A percentile compares a stretch with the other conserved stretches of the same genome.
phyloP scores from a whole-genome alignment of 768 basidiomycete species.

The Russula sp. region DNA sequence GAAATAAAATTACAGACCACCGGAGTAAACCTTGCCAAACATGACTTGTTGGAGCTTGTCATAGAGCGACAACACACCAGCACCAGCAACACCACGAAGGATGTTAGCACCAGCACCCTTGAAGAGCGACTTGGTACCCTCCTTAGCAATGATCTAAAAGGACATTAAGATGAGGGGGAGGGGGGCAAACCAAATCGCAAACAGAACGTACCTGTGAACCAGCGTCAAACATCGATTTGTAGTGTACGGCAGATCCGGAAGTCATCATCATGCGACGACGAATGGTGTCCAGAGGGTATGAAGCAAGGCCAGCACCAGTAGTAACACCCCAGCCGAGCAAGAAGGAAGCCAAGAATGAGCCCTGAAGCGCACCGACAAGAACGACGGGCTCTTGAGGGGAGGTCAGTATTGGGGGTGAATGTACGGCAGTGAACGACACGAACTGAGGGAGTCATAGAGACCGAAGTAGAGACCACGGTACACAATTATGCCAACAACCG shows the following conservation, averaged over 20 bases:
- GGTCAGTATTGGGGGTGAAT: constrained; percentile 21
- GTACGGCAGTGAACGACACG: constrained; percentile 31
- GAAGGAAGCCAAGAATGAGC: constrained; percentile 97
- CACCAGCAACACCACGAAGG: constrained; percentile 99
- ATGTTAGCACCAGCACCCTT: constrained; percentile 93
- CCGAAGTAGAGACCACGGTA: constrained; percentile 99
- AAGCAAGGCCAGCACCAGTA: constrained; percentile 98
- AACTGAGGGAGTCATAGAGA: constrained; percentile 91
- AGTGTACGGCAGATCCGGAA: constrained; percentile 90
- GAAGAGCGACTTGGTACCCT: constrained; percentile 94
- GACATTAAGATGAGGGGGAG: not conserved
- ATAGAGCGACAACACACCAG: constrained; percentile 98
- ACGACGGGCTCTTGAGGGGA: constrained; percentile 78
- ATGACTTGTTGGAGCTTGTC: constrained; percentile 95
- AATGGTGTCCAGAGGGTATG: constrained; percentile 90
- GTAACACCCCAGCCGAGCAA: constrained; percentile 98
- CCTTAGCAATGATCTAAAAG: constrained; percentile 75
- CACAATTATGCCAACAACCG: constrained; percentile 98
- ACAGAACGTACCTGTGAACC: constrained; percentile 50
- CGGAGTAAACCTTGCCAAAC: constrained; percentile 99
- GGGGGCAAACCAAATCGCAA: not conserved
- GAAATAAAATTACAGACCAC: constrained; percentile 49
- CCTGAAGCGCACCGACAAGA: constrained; percentile 91
- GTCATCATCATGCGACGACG: constrained; percentile 99
- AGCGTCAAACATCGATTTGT: constrained; percentile 99